phyloP scores from a whole-genome alignment of 176 grass and related monocot genomes.

The Melocanna baccifera region DNA sequence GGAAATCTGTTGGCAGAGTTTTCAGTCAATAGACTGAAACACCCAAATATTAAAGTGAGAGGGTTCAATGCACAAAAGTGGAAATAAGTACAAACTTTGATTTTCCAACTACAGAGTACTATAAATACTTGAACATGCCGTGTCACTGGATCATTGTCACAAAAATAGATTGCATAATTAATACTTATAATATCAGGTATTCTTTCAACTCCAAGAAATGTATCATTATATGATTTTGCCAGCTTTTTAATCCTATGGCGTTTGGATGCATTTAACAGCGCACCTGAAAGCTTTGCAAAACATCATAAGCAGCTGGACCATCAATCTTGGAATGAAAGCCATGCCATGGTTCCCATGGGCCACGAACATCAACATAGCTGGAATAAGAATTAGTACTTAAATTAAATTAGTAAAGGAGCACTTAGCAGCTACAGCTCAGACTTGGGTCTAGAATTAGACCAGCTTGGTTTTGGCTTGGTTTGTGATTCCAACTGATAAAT shows the following conservation, averaged over 20 bases:
- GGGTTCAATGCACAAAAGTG: slow-evolving; percentile 1
- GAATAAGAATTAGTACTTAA: background rate
- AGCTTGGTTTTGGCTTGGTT: background rate
- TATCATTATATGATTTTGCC: slow-evolving; percentile 55
- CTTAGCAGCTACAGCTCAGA: background rate
- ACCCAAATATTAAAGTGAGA: slow-evolving; percentile 43
- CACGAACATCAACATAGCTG: background rate
- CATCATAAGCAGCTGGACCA: slow-evolving; percentile 87
- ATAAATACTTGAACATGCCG: slow-evolving; percentile 85
- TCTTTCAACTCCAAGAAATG: slow-evolving; percentile 64
- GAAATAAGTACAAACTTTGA: slow-evolving; percentile 10
- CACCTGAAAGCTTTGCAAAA: slow-evolving; percentile 80
- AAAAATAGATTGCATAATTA: slow-evolving; percentile 52
- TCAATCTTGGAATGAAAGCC: slow-evolving; percentile 94
- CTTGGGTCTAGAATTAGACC: background rate
- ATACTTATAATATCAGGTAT: slow-evolving; percentile 56
- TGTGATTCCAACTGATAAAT: slow-evolving; percentile 9
- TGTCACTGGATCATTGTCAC: slow-evolving; percentile 74
- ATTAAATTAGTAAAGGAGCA: background rate
- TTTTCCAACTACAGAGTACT: background rate
- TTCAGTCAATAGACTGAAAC: slow-evolving; percentile 88
- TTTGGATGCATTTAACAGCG: slow-evolving; percentile 82
- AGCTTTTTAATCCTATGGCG: slow-evolving; percentile 81
- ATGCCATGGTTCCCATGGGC: slow-evolving; percentile 96
- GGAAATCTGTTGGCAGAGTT: slow-evolving; percentile 91